Evolutionary conservation across 352 stramenopile genomes (phyloP).

Genomic region (Pilasporangium apinafurcum): DNA sequence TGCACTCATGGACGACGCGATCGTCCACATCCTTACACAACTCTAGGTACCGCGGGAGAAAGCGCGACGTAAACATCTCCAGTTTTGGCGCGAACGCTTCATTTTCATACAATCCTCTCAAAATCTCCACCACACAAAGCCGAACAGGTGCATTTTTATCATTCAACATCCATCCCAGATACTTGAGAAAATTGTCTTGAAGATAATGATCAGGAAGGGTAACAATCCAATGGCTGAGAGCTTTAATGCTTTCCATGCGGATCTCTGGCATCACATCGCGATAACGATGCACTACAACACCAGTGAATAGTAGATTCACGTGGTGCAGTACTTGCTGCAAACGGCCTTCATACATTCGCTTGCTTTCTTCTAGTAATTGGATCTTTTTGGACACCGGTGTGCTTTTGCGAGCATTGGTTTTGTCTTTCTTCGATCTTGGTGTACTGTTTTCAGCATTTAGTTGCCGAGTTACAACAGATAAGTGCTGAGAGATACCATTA

Average conservation of each 20-base stretch:
- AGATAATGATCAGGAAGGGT: constrained; percentile 88
- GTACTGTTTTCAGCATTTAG: constrained; percentile 42
- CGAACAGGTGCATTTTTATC: constrained; percentile 88
- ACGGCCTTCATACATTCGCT: constrained; percentile 56
- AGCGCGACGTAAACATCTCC: constrained; percentile 75
- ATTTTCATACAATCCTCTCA: constrained; percentile 81
- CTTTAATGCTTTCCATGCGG: constrained; percentile 72
- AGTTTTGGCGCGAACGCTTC: constrained; percentile 56
- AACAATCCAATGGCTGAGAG: constrained; percentile 81
- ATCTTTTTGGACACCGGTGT: constrained; percentile 31
- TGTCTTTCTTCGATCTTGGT: constrained; percentile 8
- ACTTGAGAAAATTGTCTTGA: constrained; percentile 94
- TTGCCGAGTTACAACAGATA: constrained; percentile 65
- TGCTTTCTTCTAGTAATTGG: constrained; percentile 60
- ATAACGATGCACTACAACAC: constrained; percentile 78
- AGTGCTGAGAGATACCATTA: constrained; percentile 44
- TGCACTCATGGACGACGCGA: constrained; percentile 55
- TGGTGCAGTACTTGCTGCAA: constrained; percentile 47
- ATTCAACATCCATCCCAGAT: constrained; percentile 93
- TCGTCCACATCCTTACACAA: constrained; percentile 80
- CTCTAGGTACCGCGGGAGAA: constrained; percentile 71
- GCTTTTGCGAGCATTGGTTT: constrained; percentile 6
- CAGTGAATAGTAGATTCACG: constrained; percentile 67
- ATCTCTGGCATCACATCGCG: constrained; percentile 93
- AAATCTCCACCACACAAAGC: constrained; percentile 69